phyloP scores from a whole-genome alignment of 371 early-diverging fungal species.

The Actinomucor elegans region DNA sequence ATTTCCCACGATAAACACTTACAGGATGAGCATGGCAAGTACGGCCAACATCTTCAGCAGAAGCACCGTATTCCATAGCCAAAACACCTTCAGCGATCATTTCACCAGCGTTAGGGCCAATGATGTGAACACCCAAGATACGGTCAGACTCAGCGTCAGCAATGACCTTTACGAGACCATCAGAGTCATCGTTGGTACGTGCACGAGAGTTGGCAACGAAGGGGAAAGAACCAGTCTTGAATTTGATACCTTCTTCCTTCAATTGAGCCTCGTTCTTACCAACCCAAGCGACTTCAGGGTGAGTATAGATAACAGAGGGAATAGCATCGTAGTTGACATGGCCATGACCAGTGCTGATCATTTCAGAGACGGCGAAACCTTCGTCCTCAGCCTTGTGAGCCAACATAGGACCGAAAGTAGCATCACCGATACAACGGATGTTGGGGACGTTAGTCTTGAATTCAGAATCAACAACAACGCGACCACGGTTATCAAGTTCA shows the following conservation, averaged over 20 bases:
- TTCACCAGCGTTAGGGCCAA: slow-evolving; percentile 98
- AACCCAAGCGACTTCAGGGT: slow-evolving; percentile 98
- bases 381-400: slow-evolving; percentile 99
- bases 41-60: slow-evolving; percentile 95
- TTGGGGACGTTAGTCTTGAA: slow-evolving; percentile 89
- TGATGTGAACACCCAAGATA: slow-evolving; percentile 96
- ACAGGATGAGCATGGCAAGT: slow-evolving; percentile 97
- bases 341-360: slow-evolving; percentile 88
- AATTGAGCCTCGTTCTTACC: slow-evolving; percentile 94
- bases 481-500: slow-evolving; percentile 85
- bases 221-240: slow-evolving; percentile 90
- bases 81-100: slow-evolving; percentile 98
- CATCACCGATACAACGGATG: slow-evolving; percentile 97
- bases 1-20: slow-evolving; percentile 10
- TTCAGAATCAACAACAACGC: slow-evolving; percentile 82
- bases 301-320: slow-evolving; percentile 98
- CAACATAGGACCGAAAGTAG: slow-evolving; percentile 96
- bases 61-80: slow-evolving; percentile 97
- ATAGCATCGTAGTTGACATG: slow-evolving; percentile 98
- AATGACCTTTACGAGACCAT: slow-evolving; percentile 96
- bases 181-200: slow-evolving; percentile 94
- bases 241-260: slow-evolving; percentile 84
- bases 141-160: slow-evolving; percentile 94
- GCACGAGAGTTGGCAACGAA: slow-evolving; percentile 98
- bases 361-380: slow-evolving; percentile 94